These are phyloP conservation scores for Conoideocrella luteorostrata DNA, from an alignment of 2,329 filamentous ascomycete species.

Conservation along the genomic window DNA sequence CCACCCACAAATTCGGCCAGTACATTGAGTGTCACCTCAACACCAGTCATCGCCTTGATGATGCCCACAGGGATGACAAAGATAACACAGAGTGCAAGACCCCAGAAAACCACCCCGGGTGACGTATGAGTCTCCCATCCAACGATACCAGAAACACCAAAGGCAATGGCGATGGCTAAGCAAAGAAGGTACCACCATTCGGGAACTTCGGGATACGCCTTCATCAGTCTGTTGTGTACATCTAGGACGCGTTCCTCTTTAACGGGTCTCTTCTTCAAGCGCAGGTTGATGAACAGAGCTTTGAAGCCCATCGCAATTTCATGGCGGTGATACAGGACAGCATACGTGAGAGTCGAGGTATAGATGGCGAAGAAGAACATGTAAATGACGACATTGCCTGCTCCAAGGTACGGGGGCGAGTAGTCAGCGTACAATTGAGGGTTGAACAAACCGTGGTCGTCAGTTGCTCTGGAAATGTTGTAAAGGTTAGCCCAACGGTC, in stretches of 20 bases:
- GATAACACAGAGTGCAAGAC: constrained; percentile 40
- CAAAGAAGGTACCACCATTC: constrained; percentile 48
- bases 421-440: constrained; percentile 40
- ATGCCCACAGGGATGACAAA: constrained; percentile 48
- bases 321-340: constrained; percentile 44
- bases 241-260: constrained; percentile 34
- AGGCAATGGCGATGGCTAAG: constrained; percentile 36
- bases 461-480: constrained; percentile 37
- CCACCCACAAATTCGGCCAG: constrained; percentile 48
- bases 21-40: constrained; percentile 46
- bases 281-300: constrained; percentile 38
- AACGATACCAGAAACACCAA: constrained; percentile 40
- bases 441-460: constrained; percentile 39
- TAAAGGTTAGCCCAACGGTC: constrained; percentile 43
- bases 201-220: constrained; percentile 39
- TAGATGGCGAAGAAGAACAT: constrained; percentile 51
- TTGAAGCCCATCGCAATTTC: constrained; percentile 45
- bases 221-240: constrained; percentile 44
- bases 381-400: constrained; percentile 45
- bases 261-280: constrained; percentile 28
- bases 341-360: constrained; percentile 44
- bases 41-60: constrained; percentile 46
- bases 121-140: constrained; percentile 45
- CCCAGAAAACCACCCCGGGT: constrained; percentile 45
- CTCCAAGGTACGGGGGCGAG: constrained; percentile 45